Percentiles rank a stretch among this genome's conserved stretches.
These are phyloP conservation scores for Aureobasidium vineae DNA, from an alignment of 2,329 filamentous ascomycete species.

Conservation along the genomic window DNA sequence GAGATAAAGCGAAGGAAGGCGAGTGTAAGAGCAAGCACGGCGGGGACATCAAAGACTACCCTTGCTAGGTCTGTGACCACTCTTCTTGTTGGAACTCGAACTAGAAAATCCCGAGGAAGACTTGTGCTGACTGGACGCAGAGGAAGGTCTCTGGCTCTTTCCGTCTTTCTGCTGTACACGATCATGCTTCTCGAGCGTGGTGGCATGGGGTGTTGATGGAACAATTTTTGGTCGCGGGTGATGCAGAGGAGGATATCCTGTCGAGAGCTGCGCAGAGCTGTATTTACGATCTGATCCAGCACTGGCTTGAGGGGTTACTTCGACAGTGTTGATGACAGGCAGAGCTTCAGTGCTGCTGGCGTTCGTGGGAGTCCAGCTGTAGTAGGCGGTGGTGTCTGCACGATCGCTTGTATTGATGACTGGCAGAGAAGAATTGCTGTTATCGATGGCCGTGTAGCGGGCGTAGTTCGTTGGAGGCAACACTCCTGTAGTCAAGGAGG, in stretches of 20 bases:
- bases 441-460: constrained; percentile 2
- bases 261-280: not conserved
- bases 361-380: constrained; percentile 14
- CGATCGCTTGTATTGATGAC: not conserved
- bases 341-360: not conserved
- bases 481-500: not conserved
- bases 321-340: not conserved
- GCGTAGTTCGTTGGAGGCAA: not conserved
- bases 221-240: constrained; percentile 7
- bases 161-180: not conserved
- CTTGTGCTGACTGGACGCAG: constrained; percentile 1
- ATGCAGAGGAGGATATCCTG: constrained; percentile 8
- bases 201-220: constrained; percentile 18
- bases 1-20: not conserved
- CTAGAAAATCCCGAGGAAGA: not conserved
- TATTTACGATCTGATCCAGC: not conserved
- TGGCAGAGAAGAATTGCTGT: not conserved
- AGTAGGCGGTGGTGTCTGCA: not conserved
- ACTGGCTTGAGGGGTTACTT: not conserved
- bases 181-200: constrained; percentile 7
- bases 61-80: not conserved
- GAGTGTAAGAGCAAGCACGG: not conserved
- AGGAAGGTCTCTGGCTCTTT: constrained; percentile 4
- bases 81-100: constrained; percentile 1
- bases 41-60: not conserved